phyloP scores from a whole-genome alignment of 306 rosid species.

The Castanea crenata region DNA sequence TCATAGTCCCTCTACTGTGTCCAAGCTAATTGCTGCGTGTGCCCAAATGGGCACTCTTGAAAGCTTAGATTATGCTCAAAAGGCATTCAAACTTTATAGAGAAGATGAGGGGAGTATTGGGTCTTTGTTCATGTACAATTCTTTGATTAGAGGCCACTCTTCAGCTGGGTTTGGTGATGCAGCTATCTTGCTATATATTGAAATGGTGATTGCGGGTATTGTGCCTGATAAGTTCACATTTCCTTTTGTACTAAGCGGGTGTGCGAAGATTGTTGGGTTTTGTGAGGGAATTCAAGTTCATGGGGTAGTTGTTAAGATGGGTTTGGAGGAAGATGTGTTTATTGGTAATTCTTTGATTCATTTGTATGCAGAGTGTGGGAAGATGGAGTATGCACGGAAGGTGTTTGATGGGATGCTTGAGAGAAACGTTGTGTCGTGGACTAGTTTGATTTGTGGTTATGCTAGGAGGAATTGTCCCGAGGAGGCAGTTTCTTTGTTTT shows the following conservation, averaged over 20 bases:
- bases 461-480: slow-evolving; percentile 40
- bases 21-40: slow-evolving; percentile 45
- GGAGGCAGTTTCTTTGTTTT: slow-evolving; percentile 67
- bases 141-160: slow-evolving; percentile 63
- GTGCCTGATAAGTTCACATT: slow-evolving; percentile 69
- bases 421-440: slow-evolving; percentile 87
- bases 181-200: slow-evolving; percentile 46
- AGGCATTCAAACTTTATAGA: slow-evolving; percentile 32
- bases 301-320: slow-evolving; percentile 56
- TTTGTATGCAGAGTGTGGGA: slow-evolving; percentile 54
- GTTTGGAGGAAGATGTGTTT: slow-evolving; percentile 58
- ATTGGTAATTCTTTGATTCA: slow-evolving; percentile 63
- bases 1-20: slow-evolving; percentile 26
- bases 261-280: slow-evolving; percentile 53
- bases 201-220: slow-evolving; percentile 48
- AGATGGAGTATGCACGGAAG: slow-evolving; percentile 48
- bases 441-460: slow-evolving; percentile 80
- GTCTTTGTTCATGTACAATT: slow-evolving; percentile 50
- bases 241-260: slow-evolving; percentile 61
- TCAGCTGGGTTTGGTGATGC: slow-evolving; percentile 47
- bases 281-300: slow-evolving; percentile 65
- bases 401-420: slow-evolving; percentile 68
- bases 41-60: slow-evolving; percentile 54
- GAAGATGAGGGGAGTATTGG: slow-evolving; percentile 17
- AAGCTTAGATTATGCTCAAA: slow-evolving; percentile 52